Percentiles rank a stretch among this genome's conserved stretches.
phyloP scores from a whole-genome alignment of 352 stramenopile genomes.

The Globisporangium paddicum region DNA sequence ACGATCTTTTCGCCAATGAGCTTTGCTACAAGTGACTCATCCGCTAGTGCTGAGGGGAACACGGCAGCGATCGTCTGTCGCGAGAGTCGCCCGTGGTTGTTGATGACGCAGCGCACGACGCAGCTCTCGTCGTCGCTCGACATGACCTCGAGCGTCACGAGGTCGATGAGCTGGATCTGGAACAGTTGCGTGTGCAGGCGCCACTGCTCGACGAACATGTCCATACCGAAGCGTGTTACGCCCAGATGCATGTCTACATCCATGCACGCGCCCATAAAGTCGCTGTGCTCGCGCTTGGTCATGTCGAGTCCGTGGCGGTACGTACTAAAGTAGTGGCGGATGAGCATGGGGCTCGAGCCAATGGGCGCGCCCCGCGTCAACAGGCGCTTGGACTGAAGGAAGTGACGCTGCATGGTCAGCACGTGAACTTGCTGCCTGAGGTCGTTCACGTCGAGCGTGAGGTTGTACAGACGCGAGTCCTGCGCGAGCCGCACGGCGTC shows the following conservation, averaged over 20 bases:
- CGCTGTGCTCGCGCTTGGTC: neutral
- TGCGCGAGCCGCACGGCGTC: neutral
- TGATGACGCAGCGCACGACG: constrained; percentile 6
- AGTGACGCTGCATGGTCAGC: neutral
- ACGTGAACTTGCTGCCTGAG: constrained; percentile 25
- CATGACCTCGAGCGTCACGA: neutral
- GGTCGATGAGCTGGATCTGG: constrained; percentile 4
- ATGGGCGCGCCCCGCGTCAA: neutral
- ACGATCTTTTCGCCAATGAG: constrained; percentile 2
- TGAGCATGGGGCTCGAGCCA: constrained; percentile 8
- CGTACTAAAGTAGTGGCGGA: constrained; percentile 13
- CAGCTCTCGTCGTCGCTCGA: constrained; percentile 5
- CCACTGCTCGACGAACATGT: constrained; percentile 26
- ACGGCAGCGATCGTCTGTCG: constrained; percentile 1
- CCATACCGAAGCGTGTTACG: constrained; percentile 7
- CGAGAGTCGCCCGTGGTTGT: constrained; percentile 9
- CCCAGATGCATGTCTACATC: constrained; percentile 7
- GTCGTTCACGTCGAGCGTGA: constrained; percentile 28
- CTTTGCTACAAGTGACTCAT: constrained; percentile 8
- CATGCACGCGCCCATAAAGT: constrained; percentile 4
- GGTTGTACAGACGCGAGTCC: constrained; percentile 12
- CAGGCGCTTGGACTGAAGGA: constrained; percentile 3
- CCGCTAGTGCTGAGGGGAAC: constrained; percentile 6
- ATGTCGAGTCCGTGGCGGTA: constrained; percentile 11
- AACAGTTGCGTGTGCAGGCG: constrained; percentile 17